These are phyloP conservation scores for Pichia sp. DNA, from an alignment of 1,139 yeast genomes.

Conservation along the genomic window DNA sequence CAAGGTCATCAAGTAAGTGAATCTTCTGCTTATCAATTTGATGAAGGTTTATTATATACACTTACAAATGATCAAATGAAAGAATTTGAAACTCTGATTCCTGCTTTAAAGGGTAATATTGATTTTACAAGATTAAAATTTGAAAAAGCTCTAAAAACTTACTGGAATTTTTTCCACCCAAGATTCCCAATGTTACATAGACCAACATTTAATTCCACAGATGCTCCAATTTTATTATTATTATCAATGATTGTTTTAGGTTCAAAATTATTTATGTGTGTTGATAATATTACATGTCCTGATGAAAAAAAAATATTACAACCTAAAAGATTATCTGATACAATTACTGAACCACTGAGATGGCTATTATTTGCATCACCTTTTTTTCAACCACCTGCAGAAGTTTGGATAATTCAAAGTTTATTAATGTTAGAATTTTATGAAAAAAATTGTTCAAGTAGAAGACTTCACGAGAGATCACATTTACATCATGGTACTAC, in stretches of 20 bases:
- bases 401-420: conserved; percentile 49
- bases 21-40: conserved; percentile 1
- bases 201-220: conserved; percentile 43
- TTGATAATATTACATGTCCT: conserved; percentile 23
- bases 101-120: conserved; percentile 21
- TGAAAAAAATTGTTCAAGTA: conserved; percentile 39
- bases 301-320: conserved; percentile 17
- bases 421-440: conserved; percentile 46
- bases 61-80: conserved; percentile 18
- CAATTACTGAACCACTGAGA: conserved; percentile 42
- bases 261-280: conserved; percentile 30
- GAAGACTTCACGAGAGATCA: conserved; percentile 50
- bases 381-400: conserved; percentile 44
- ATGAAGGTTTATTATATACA: conserved; percentile 11
- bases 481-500: conserved; percentile 57
- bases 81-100: conserved; percentile 24
- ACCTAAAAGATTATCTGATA: conserved; percentile 28
- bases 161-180: conserved; percentile 48
- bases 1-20: conserved; percentile 15
- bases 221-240: conserved; percentile 37
- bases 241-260: conserved; percentile 42
- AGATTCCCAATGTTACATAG: conserved; percentile 45
- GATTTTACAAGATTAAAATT: conserved; percentile 28
- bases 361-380: conserved; percentile 45
- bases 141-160: conserved; percentile 30